phyloP scores from a whole-genome alignment of 2,329 filamentous ascomycete genomes.

The Aspergillus ibericus region DNA sequence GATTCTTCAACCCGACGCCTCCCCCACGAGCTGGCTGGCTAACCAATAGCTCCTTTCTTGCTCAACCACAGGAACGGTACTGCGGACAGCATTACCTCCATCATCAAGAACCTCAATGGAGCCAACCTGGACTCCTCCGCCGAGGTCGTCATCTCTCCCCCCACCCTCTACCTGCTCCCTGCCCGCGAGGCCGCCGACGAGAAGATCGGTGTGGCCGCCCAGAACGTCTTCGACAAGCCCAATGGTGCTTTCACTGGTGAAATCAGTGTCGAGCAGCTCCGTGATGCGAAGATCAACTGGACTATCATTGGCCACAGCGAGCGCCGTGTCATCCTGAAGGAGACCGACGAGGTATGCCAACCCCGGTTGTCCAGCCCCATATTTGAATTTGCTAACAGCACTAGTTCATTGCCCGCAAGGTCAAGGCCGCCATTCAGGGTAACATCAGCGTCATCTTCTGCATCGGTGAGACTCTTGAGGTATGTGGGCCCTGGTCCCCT shows the following conservation, averaged over 20 bases:
- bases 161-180: slow-evolving; percentile 84
- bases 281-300: slow-evolving; percentile 87
- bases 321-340: slow-evolving; percentile 83
- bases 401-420: slow-evolving; percentile 82
- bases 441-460: slow-evolving; percentile 92
- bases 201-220: slow-evolving; percentile 81
- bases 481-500: slow-evolving; percentile 23
- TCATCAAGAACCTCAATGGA: slow-evolving; percentile 84
- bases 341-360: slow-evolving; percentile 65
- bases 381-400: too few relatives aligned
- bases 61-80: slow-evolving; percentile 77
- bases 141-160: slow-evolving; percentile 95
- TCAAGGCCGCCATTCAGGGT: slow-evolving; percentile 84
- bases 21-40: slow-evolving; percentile 1
- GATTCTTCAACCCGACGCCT: neutral
- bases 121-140: slow-evolving; percentile 62
- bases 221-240: slow-evolving; percentile 97
- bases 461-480: slow-evolving; percentile 90
- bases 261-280: slow-evolving; percentile 87
- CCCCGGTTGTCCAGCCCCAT: too few relatives aligned
- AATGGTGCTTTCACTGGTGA: slow-evolving; percentile 97
- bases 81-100: slow-evolving; percentile 82
- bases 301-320: slow-evolving; percentile 92
- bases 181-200: slow-evolving; percentile 75
- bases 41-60: slow-evolving; percentile 28